Conservation (phyloP, 2,329 filamentous ascomycete genomes). For the Saccharata proteae region DNA sequence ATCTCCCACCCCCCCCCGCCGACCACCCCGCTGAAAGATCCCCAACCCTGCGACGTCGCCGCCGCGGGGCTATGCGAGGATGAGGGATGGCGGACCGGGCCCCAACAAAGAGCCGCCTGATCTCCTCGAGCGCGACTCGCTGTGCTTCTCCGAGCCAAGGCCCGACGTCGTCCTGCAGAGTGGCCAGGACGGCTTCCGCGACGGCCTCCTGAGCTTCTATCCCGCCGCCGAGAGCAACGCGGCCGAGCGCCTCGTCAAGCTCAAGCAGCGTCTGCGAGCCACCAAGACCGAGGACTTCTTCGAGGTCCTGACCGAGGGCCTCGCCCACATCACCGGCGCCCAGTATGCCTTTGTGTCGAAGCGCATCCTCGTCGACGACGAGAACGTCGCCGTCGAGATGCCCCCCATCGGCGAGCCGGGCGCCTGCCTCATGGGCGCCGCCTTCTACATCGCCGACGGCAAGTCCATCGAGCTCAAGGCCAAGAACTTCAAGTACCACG, state of each 20-base stretch:
- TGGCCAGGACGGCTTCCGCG: slow-evolving; percentile 31
- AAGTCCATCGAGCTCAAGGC: slow-evolving; percentile 39
- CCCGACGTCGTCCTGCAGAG: slow-evolving; percentile 32
- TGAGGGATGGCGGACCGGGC: slow-evolving; percentile 17
- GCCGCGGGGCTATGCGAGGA: slow-evolving; percentile 10
- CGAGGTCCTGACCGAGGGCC: slow-evolving; percentile 49
- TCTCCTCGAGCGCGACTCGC: slow-evolving; percentile 29
- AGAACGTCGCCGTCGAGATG: slow-evolving; percentile 46
- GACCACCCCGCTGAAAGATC: no score
- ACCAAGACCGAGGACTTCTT: slow-evolving; percentile 51
- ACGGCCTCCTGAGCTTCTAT: slow-evolving; percentile 22
- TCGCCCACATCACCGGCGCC: slow-evolving; percentile 49
- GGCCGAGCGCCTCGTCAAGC: slow-evolving; percentile 44
- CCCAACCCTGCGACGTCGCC: no score
- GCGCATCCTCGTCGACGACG: slow-evolving; percentile 47
- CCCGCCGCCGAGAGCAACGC: slow-evolving; percentile 45
- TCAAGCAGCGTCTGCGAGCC: slow-evolving; percentile 45
- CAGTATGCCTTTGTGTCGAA: slow-evolving; percentile 61
- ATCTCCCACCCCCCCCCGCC: no score
- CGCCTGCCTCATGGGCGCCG: slow-evolving; percentile 52
- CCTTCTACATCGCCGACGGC: slow-evolving; percentile 54
- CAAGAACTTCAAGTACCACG: slow-evolving; percentile 51
- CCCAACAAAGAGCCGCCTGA: slow-evolving; percentile 22
- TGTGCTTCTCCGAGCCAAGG: slow-evolving; percentile 29
- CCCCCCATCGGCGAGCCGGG: slow-evolving; percentile 48